Percentiles rank a stretch among this genome's conserved stretches.
Evolutionary conservation across 108 stramenopile species (phyloP).

Genomic region (Fragilariopsis cylindrus): DNA sequence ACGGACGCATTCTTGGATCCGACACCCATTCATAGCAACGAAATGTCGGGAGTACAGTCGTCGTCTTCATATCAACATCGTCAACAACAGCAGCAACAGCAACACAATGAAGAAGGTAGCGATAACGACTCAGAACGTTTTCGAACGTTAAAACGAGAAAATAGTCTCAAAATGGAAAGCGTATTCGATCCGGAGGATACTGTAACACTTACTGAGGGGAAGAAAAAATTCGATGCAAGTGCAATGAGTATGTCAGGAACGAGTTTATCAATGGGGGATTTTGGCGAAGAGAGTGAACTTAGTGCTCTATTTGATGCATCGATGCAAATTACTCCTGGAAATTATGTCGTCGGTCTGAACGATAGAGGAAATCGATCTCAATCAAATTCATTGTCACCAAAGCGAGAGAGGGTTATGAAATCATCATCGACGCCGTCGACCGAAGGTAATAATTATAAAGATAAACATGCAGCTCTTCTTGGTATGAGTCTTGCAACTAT

Average conservation of each 20-base stretch:
- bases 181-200: slow-evolving; percentile 16
- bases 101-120: no score
- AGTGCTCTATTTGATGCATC: slow-evolving; percentile 53
- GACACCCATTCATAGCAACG: background rate
- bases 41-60: background rate
- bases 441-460: background rate
- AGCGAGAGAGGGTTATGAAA: no score
- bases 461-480: slow-evolving; percentile 18
- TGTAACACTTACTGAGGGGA: slow-evolving; percentile 4
- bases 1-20: background rate
- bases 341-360: background rate
- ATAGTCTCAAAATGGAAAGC: slow-evolving; percentile 44
- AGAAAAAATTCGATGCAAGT: slow-evolving; percentile 32
- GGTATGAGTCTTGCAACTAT: slow-evolving; percentile 42
- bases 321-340: slow-evolving; percentile 17
- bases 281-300: slow-evolving; percentile 42
- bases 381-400: background rate
- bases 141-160: slow-evolving; percentile 20
- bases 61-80: no score
- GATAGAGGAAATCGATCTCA: background rate
- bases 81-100: no score
- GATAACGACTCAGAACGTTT: no score
- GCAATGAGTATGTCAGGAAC: slow-evolving; percentile 39
- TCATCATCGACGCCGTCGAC: no score
- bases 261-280: slow-evolving; percentile 49